These are phyloP conservation scores for apple (Malus domestica) DNA, from an alignment of 306 rosid species.

Conservation along the genomic window DNA sequence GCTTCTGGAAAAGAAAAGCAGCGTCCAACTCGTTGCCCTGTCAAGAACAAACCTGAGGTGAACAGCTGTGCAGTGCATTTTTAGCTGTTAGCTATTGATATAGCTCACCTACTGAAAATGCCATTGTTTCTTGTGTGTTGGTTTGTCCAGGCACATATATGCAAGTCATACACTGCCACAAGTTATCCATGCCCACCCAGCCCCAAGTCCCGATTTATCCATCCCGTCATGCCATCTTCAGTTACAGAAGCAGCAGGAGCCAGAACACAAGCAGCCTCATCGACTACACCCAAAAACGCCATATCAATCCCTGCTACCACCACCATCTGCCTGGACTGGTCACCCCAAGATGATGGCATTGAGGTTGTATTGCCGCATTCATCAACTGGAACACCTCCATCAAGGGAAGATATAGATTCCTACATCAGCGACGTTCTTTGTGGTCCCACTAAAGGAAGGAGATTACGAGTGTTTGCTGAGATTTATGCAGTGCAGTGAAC, in stretches of 20 bases:
- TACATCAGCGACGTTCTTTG: constrained; percentile 23
- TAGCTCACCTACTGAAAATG: neutral
- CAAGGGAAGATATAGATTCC: constrained; percentile 37
- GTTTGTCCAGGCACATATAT: constrained; percentile 19
- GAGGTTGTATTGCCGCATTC: constrained; percentile 29
- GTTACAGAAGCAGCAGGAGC: constrained; percentile 5
- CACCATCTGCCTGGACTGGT: constrained; percentile 39
- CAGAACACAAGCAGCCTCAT: constrained; percentile 25
- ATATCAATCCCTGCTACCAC: neutral
- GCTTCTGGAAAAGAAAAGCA: constrained; percentile 47
- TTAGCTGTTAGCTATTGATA: neutral
- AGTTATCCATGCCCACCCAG: constrained; percentile 12
- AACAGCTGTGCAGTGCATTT: constrained; percentile 1
- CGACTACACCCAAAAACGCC: constrained; percentile 6
- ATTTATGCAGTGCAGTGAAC: constrained; percentile 15
- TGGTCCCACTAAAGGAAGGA: constrained; percentile 22
- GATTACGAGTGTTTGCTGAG: constrained; percentile 38
- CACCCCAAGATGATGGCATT: constrained; percentile 66
- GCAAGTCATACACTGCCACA: constrained; percentile 17
- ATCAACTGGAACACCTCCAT: constrained; percentile 21
- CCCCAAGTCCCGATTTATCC: constrained; percentile 21
- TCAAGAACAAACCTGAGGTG: constrained; percentile 46
- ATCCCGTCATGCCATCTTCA: constrained; percentile 16
- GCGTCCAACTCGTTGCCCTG: constrained; percentile 30
- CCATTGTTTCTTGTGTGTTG: neutral